Evolutionary conservation across 2,329 filamentous ascomycete genomes (phyloP).

Genomic region (Dactylonectria macrodidyma): DNA sequence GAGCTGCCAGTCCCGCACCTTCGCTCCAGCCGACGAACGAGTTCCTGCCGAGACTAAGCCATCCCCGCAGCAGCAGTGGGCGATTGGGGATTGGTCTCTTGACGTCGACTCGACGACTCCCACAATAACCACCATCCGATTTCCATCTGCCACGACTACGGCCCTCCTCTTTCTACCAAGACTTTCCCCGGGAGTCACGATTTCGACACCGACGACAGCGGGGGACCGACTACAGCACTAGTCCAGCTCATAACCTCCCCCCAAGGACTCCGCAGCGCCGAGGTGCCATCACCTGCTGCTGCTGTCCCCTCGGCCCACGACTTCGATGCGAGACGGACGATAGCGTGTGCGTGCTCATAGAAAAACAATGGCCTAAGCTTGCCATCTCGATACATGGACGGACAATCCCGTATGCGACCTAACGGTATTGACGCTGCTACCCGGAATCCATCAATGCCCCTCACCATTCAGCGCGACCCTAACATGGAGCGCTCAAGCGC

Average conservation of each 20-base stretch:
- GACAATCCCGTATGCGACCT: conserved; percentile 55
- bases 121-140: conserved; percentile 19
- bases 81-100: conserved; percentile 31
- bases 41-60: conserved; percentile 44
- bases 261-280: conserved; percentile 21
- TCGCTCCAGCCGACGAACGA: conserved; percentile 41
- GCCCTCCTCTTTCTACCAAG: neutral
- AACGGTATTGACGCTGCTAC: conserved; percentile 54
- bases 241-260: neutral
- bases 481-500: conserved; percentile 55
- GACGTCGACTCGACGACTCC: conserved; percentile 23
- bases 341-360: conserved; percentile 55
- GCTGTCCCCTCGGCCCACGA: conserved; percentile 18
- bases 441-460: conserved; percentile 52
- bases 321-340: conserved; percentile 53
- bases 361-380: conserved; percentile 62
- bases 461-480: conserved; percentile 48
- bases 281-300: conserved; percentile 19
- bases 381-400: conserved; percentile 63
- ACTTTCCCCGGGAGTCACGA: neutral
- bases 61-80: conserved; percentile 45
- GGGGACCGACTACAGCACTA: neutral
- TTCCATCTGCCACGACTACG: conserved; percentile 16
- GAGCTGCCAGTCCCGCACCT: conserved; percentile 39
- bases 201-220: neutral